These are phyloP conservation scores for Mycena chlorophos DNA, from an alignment of 768 basidiomycete genomes.

Conservation along the genomic window DNA sequence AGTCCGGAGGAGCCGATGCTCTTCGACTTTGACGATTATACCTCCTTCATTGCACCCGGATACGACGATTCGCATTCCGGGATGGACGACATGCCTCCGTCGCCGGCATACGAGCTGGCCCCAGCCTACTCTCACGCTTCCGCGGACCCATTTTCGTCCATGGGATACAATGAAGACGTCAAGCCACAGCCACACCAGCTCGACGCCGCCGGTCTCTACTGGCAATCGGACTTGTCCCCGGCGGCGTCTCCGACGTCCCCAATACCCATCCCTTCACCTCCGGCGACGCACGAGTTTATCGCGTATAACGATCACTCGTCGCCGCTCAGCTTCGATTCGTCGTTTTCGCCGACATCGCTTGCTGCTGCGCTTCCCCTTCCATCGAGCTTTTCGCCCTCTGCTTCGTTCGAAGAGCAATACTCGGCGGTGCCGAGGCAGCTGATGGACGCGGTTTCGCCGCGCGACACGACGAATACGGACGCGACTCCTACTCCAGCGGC, in stretches of 20 bases:
- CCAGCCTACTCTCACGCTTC: slow-evolving; percentile 18
- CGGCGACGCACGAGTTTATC: slow-evolving; percentile 48
- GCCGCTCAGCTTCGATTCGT: slow-evolving; percentile 47
- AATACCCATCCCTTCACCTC: slow-evolving; percentile 59
- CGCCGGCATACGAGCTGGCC: slow-evolving; percentile 10
- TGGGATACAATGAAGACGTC: slow-evolving; percentile 16
- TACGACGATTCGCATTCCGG: slow-evolving; percentile 3
- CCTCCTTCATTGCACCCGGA: slow-evolving; percentile 3
- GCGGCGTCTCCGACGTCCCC: slow-evolving; percentile 38
- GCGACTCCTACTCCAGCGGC: slow-evolving; percentile 46
- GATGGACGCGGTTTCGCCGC: slow-evolving; percentile 59
- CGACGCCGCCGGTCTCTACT: slow-evolving; percentile 11
- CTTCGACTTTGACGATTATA: slow-evolving; percentile 55
- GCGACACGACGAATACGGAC: slow-evolving; percentile 44
- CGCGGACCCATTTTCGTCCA: slow-evolving; percentile 7
- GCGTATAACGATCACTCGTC: slow-evolving; percentile 45
- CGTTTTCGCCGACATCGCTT: slow-evolving; percentile 62
- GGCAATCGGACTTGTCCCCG: slow-evolving; percentile 42
- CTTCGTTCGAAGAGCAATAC: slow-evolving; percentile 49
- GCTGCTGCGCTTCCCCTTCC: slow-evolving; percentile 64
- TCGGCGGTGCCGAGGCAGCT: slow-evolving; percentile 39
- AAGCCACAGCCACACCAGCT: slow-evolving; percentile 19
- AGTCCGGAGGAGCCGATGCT: slow-evolving; percentile 29
- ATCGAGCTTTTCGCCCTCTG: slow-evolving; percentile 56
- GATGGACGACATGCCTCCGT: slow-evolving; percentile 28